Evolutionary conservation across 148 eudicot genomes (phyloP), one percentile per base, ranked within the genome.

Genomic region (Camellia sinensis): DNA sequence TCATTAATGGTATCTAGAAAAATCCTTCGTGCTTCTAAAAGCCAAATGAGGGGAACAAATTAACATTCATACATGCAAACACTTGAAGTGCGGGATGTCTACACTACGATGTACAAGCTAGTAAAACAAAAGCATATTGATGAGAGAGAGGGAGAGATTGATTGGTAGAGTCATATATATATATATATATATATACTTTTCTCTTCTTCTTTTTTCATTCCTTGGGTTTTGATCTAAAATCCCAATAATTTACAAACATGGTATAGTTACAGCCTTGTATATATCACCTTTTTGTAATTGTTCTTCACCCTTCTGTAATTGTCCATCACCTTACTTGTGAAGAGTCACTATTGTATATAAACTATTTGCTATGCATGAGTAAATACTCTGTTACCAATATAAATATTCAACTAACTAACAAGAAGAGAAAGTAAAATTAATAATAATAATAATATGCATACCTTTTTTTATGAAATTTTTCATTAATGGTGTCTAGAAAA

Each of bases 11-110:
- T 57, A 14, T 22, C 7, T 19, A 62, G 7, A 18, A 62, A 19
- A 19, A 8, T 70, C 22, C 22, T 69, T 45, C 45, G 54, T 70
- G 73, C 73, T 70, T 70, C 52, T 45, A n/a, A 69, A 18, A 69
- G 21, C 70, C 13, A 66, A 66, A 66, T 7, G 6, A 4, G 12
- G 46, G 4, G 41, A 5, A 67, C 19, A 68, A 41, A 19, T 46
- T 14, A 41, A 7, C 72, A 43, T 68, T 19, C 72, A 68, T 29
- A 29, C 37, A 29, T 29, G 37, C 37, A 29, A 29, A 29, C 37
- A 29, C 37, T 29, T 29, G 37, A 1, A 29, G 37, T 29, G 37
- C 1, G 37, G 37, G 37, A 29, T 29, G 37, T 29, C 37, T 29
- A 29, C 37, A 29, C 37, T 29, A 29, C 37, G 37, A 29, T 29